These are phyloP conservation scores for Stentor coeruleus DNA, from an alignment of 73 alveolate species.

Conservation along the genomic window DNA sequence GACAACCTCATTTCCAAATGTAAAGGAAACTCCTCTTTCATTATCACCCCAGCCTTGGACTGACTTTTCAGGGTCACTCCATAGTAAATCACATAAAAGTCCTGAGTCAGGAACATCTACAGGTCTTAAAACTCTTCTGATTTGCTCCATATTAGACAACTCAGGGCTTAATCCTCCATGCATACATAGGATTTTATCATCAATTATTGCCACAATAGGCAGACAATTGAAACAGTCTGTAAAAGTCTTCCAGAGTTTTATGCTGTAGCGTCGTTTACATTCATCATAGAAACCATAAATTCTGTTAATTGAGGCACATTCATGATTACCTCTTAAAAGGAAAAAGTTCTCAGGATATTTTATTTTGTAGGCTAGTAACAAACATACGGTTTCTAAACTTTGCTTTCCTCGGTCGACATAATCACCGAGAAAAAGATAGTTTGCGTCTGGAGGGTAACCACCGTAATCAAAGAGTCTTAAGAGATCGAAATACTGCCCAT, in stretches of 20 bases:
- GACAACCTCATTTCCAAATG: constrained; percentile 78
- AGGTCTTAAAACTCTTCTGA: constrained; percentile 87
- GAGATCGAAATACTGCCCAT: constrained; percentile 92
- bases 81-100: constrained; percentile 86
- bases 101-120: constrained; percentile 97
- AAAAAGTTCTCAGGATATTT: constrained; percentile 95
- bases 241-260: constrained; percentile 94
- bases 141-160: constrained; percentile 72
- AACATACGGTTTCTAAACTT: constrained; percentile 86
- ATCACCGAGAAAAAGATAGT: constrained; percentile 94
- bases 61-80: constrained; percentile 95
- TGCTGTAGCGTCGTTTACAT: constrained; percentile 86
- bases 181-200: constrained; percentile 93
- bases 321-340: constrained; percentile 95
- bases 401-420: constrained; percentile 94
- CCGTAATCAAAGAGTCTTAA: constrained; percentile 90
- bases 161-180: constrained; percentile 97
- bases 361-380: constrained; percentile 89
- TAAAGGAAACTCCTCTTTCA: constrained; percentile 92
- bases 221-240: constrained; percentile 94
- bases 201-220: constrained; percentile 95
- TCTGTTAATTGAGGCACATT: constrained; percentile 94
- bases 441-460: constrained; percentile 96
- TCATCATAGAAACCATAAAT: constrained; percentile 95
- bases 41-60: constrained; percentile 90